Conservation (phyloP, 257 asterid genomes). For the Solanum sparsipilum region DNA sequence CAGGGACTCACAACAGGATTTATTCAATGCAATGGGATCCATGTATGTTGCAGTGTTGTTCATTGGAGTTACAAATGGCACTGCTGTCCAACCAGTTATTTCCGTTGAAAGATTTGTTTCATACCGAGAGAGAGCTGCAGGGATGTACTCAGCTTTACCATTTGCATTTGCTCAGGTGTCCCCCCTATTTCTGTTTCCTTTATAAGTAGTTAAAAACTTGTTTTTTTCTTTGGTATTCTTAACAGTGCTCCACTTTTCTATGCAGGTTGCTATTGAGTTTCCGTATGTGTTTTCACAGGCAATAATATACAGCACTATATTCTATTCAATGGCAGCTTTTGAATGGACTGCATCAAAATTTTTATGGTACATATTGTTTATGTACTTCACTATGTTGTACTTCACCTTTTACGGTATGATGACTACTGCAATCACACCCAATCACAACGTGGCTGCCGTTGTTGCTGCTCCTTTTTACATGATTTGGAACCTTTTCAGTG, state of each 20-base stretch:
- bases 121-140: slow-evolving; percentile 90
- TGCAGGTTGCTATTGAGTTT: slow-evolving; percentile 82
- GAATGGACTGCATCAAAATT: slow-evolving; percentile 68
- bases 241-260: background rate
- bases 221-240: background rate
- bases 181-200: background rate
- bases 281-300: slow-evolving; percentile 73
- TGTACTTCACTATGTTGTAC: slow-evolving; percentile 77
- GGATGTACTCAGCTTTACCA: slow-evolving; percentile 88
- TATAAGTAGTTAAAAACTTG: background rate
- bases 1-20: slow-evolving; percentile 82
- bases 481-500: slow-evolving; percentile 96
- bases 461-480: slow-evolving; percentile 85
- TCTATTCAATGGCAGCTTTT: slow-evolving; percentile 75
- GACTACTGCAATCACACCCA: slow-evolving; percentile 94
- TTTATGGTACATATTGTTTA: slow-evolving; percentile 58
- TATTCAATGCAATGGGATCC: slow-evolving; percentile 94
- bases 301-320: slow-evolving; percentile 51
- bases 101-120: slow-evolving; percentile 95
- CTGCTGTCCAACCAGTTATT: slow-evolving; percentile 94
- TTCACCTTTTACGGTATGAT: slow-evolving; percentile 95
- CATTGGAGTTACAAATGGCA: slow-evolving; percentile 71
- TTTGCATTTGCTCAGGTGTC: slow-evolving; percentile 87
- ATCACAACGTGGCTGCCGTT: slow-evolving; percentile 86
- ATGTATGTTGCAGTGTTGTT: slow-evolving; percentile 82